Percentiles rank a stretch among this genome's conserved stretches.
phyloP scores from a whole-genome alignment of 176 grass and related monocot species.

The Oropetium thomaeum region DNA sequence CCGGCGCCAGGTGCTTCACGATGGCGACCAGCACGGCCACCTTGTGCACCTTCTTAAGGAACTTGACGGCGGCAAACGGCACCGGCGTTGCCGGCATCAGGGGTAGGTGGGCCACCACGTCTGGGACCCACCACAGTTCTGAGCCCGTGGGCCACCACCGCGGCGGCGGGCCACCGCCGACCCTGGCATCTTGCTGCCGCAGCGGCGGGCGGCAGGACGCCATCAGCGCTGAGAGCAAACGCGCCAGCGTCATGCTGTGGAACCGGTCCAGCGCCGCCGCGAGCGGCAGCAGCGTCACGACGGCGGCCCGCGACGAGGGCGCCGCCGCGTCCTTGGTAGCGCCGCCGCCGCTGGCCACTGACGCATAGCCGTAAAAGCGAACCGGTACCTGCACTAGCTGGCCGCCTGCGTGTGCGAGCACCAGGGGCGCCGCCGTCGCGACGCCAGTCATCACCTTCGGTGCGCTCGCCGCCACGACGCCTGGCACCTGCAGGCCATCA shows the following conservation, averaged over 20 bases:
- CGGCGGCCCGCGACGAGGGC: too few species aligned
- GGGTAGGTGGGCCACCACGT: background rate
- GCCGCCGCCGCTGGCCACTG: background rate
- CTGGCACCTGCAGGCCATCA: background rate
- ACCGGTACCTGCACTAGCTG: background rate
- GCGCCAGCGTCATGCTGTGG: background rate
- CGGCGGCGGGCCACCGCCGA: background rate
- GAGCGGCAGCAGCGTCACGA: background rate
- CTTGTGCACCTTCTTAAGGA: slow-evolving; percentile 8
- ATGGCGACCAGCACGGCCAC: slow-evolving; percentile 8
- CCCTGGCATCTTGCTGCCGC: background rate
- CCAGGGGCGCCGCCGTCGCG: background rate
- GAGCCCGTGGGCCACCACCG: slow-evolving; percentile 19
- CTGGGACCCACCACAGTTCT: background rate
- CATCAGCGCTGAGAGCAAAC: background rate
- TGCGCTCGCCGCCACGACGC: background rate
- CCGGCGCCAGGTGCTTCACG: slow-evolving; percentile 22
- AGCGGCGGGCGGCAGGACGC: background rate
- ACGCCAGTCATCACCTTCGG: background rate
- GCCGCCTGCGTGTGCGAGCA: background rate
- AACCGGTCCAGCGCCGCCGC: background rate
- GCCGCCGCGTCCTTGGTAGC: too few species aligned
- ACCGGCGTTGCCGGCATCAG: background rate
- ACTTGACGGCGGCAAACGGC: background rate
- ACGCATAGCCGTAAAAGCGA: background rate